phyloP scores from a whole-genome alignment of 257 asterid species.

The Ophiorrhiza pumila region DNA sequence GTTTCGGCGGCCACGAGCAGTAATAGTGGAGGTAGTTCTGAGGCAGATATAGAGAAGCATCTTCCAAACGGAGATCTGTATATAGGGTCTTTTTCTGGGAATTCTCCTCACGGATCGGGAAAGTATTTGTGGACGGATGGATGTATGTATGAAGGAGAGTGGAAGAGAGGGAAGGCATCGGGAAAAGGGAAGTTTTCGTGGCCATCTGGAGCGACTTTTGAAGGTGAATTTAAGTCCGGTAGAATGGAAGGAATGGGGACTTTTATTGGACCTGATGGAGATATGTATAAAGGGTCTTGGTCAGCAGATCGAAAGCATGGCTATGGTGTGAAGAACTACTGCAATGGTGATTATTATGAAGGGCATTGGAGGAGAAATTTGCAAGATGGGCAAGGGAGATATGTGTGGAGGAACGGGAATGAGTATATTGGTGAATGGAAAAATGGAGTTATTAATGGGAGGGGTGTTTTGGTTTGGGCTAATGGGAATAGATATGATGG shows the following conservation, averaged over 20 bases:
- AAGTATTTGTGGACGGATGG: conserved; percentile 93
- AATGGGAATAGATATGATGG: conserved; percentile 84
- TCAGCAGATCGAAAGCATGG: conserved; percentile 80
- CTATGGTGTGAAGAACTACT: conserved; percentile 68
- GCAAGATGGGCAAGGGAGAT: conserved; percentile 88
- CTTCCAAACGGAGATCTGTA: conserved; percentile 95
- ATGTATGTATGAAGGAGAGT: conserved; percentile 94
- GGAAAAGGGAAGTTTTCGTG: conserved; percentile 90
- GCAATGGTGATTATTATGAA: conserved; percentile 83
- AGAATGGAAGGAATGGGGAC: conserved; percentile 92
- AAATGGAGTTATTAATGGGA: conserved; percentile 71
- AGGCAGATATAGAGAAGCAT: conserved; percentile 46
- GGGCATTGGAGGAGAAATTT: conserved; percentile 78
- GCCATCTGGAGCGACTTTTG: conserved; percentile 95
- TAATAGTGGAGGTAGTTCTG: not conserved
- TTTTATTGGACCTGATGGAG: conserved; percentile 78
- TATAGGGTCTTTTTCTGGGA: conserved; percentile 68
- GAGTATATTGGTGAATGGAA: conserved; percentile 89
- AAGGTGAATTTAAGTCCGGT: conserved; percentile 86
- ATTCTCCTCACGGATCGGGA: conserved; percentile 89
- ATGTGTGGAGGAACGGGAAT: conserved; percentile 82
- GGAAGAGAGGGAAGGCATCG: conserved; percentile 90
- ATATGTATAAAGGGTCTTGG: conserved; percentile 77
- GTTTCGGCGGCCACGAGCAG: conserved; percentile 4
- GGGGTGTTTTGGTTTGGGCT: conserved; percentile 78